Base-by-base conservation (phyloP, 208 protist genomes). In the Blastocrithidia nonstop region DNA sequence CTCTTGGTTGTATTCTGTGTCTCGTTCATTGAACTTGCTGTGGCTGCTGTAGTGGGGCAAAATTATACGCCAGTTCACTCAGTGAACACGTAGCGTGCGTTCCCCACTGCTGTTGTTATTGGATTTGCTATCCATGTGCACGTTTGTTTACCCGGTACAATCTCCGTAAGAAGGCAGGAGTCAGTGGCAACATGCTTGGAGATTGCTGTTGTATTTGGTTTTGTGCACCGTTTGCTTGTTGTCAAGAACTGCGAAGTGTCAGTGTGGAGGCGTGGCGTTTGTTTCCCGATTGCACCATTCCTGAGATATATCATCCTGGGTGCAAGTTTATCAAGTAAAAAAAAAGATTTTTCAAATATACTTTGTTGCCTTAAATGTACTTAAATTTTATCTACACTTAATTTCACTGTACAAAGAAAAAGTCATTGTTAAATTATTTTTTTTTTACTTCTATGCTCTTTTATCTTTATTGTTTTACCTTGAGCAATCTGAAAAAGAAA, bases 81-180 rank as follows among this genome's bases (percentile, higher is more conserved):
- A 61, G 66, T 43, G 68, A 83, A 15, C 44, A 73, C 19, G 82
- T 68, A 40, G 53, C 65, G 0, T 25, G 81, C 8, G 82, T 64
- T 62, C 80, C 80, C 6, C 74, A 89, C 41, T 85, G 71, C 28
- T 55, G 78, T 55, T 82, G 61, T 41, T n/a, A n/a, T n/a, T 60
- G 71, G 26, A 56, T 71, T 29, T 81, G 61, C 61, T 85, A 62
- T 45, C 69, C 69, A 0, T 39, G 68, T 6, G 65, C 53, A n/a
- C 65, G 68, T 4, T 54, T 70, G 53, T 80, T 85, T 61, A 84
- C 71, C 23, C 80, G 80, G 33, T 85, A 89, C 61, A 89, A 89
- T 60, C 66, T 82, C 40, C 80, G 74, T 28, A 80, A 85, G 44
- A 74, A 64, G 59, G 71, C 50, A 27, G 80, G 80, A 20, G 67